Conservation (phyloP, 805 yeast species). For the Sugiyamaella americana region DNA sequence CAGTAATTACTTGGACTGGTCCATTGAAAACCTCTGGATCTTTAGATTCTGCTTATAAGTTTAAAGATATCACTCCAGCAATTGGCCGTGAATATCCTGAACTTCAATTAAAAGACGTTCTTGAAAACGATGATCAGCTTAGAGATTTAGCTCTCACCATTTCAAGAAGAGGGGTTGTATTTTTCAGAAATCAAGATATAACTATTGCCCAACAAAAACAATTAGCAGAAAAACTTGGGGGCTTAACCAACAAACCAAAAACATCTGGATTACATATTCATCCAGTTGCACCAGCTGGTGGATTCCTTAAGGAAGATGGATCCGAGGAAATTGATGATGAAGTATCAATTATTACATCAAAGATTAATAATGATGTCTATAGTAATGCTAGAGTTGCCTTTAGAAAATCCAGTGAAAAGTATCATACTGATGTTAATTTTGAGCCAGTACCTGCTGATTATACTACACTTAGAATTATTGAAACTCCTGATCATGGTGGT, state of each 20-base stretch:
- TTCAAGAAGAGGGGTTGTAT: slow-evolving; percentile 46
- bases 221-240: slow-evolving; percentile 25
- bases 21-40: slow-evolving; percentile 20
- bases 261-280: slow-evolving; percentile 28
- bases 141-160: slow-evolving; percentile 41
- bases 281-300: slow-evolving; percentile 24
- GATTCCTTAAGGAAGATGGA: slow-evolving; percentile 22
- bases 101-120: slow-evolving; percentile 25
- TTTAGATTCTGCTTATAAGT: slow-evolving; percentile 27
- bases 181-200: slow-evolving; percentile 43
- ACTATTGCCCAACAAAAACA: slow-evolving; percentile 26
- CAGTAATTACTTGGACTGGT: background rate
- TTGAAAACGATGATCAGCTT: slow-evolving; percentile 18
- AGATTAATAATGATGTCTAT: slow-evolving; percentile 10
- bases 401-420: slow-evolving; percentile 26
- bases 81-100: slow-evolving; percentile 29
- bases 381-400: slow-evolving; percentile 20
- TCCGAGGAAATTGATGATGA: slow-evolving; percentile 27
- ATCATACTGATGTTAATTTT: slow-evolving; percentile 77
- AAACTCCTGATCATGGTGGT: slow-evolving; percentile 52
- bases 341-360: slow-evolving; percentile 18
- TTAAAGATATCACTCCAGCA: slow-evolving; percentile 27
- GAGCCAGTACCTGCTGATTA: slow-evolving; percentile 71
- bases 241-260: slow-evolving; percentile 26
- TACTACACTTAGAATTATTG: slow-evolving; percentile 60